These are phyloP conservation scores for Harringtonia lauricola DNA, from an alignment of 2,329 filamentous ascomycete species.

Conservation along the genomic window DNA sequence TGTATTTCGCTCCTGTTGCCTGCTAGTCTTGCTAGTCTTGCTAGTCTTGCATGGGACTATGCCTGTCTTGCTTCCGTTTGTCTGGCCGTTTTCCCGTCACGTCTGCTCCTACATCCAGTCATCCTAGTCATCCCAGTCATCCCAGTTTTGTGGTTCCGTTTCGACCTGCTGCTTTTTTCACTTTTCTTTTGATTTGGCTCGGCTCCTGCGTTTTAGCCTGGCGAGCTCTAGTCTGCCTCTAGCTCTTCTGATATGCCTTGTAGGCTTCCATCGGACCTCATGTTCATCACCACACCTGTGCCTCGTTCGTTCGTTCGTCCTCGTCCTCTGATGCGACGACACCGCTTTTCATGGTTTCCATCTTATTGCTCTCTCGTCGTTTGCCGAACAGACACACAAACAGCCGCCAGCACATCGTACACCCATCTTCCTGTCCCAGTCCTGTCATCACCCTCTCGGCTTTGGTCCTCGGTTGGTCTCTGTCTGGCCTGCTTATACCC, in stretches of 20 bases:
- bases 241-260: background rate
- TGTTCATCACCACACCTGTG: background rate
- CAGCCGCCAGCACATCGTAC: background rate
- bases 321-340: no score
- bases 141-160: background rate
- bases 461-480: background rate
- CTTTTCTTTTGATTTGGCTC: background rate
- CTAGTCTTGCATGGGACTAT: slow-evolving; percentile 7
- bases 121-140: background rate
- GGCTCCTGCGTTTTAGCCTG: background rate
- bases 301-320: background rate
- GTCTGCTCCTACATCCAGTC: background rate
- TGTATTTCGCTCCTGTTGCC: background rate
- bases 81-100: no score
- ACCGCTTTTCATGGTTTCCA: no score
- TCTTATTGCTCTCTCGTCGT: no score
- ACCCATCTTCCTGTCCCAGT: background rate
- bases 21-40: background rate
- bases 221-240: background rate
- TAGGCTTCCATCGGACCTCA: slow-evolving; percentile 4
- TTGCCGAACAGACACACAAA: background rate
- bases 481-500: background rate
- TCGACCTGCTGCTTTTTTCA: background rate
- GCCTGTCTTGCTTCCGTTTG: slow-evolving; percentile 3
- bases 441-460: background rate